Base-by-base conservation (phyloP, 495 filamentous ascomycete species). In the Penicillium nucicola region DNA sequence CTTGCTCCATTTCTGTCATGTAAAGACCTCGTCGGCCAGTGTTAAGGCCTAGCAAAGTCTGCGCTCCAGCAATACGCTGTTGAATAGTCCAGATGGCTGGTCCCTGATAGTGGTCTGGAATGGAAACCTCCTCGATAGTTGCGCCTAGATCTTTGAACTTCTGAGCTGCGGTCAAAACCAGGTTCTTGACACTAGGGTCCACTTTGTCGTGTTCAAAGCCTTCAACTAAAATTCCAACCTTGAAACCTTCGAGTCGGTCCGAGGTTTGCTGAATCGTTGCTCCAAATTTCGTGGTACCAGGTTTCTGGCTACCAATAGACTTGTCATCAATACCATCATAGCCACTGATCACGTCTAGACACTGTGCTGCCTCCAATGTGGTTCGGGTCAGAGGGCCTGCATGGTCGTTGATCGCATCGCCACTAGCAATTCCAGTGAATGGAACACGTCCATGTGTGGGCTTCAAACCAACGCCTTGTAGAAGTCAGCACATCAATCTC, bases 251-350 rank as follows among this genome's bases (percentile, higher is more conserved):
- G 0, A 83, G 70, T 53, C 67, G 61, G 10, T 68, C 50, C 0
- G 45, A 10, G 14, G 17, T 34, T 2, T 47, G 8, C 30, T 56
- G 36, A 1, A 77, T 67, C 28, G 66, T 65, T 6, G 69, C 55
- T 22, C 75, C 74, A 30, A 65, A 64, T 0, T 58, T 65, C 0
- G 69, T 75, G 0, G 77, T 72, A 1, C 65, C 67, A 14, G 75
- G 77, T 35, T 68, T 66, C 8, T 74, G 64, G 43, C 71, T 65
- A n/a, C 68, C 57, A n/a, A 75, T 10, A 32, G 72, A 70, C 7
- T 77, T 66, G 53, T 83, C 80, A 52, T 84, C 81, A 36, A 82
- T 78, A 2, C 76, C 77, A 50, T 84, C 81, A 18, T 71, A 71
- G 7, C 80, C 81, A 23, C 75, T 71, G 42, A 84, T 76, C 0